Conservation (phyloP, 1,284 basidiomycete species). For the Blastosporella zonata region DNA sequence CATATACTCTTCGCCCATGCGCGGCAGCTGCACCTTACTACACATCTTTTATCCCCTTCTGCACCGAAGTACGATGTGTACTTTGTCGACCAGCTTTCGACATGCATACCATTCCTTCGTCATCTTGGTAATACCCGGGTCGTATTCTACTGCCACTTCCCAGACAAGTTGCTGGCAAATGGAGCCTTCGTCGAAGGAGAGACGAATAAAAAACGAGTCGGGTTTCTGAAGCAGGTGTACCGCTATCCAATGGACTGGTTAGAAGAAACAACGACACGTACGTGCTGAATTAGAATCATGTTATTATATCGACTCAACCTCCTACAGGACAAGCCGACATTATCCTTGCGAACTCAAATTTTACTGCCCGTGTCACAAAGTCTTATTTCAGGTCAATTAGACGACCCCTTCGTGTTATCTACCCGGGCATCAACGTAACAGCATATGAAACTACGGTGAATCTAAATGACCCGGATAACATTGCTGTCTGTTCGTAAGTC, state of each 20-base stretch:
- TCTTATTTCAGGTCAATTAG: conserved; percentile 72
- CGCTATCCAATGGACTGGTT: conserved; percentile 87
- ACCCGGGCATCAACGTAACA: conserved; percentile 86
- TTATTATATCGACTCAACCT: conserved; percentile 3
- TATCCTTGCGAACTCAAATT: conserved; percentile 90
- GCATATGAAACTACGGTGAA: conserved; percentile 57
- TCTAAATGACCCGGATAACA: conserved; percentile 47
- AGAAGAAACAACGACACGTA: conserved; percentile 89
- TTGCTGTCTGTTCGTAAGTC: conserved; percentile 67
- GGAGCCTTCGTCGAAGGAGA: conserved; percentile 68
- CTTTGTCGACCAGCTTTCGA: conserved; percentile 94
- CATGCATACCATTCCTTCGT: conserved; percentile 84
- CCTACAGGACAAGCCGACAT: conserved; percentile 77
- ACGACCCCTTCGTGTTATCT: conserved; percentile 72
- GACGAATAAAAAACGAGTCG: conserved; percentile 34
- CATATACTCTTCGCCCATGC: conserved; percentile 90
- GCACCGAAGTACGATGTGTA: conserved; percentile 75
- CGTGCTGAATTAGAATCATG: conserved; percentile 24
- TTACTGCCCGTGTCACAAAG: conserved; percentile 81
- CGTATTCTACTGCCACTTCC: conserved; percentile 98
- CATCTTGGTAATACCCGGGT: conserved; percentile 69
- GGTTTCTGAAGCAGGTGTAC: conserved; percentile 72
- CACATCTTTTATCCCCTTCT: conserved; percentile 50
- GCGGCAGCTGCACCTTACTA: conserved; percentile 80
- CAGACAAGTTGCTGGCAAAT: conserved; percentile 86